Conservation (phyloP, 805 yeast species). For the Priceomyces carsonii region DNA sequence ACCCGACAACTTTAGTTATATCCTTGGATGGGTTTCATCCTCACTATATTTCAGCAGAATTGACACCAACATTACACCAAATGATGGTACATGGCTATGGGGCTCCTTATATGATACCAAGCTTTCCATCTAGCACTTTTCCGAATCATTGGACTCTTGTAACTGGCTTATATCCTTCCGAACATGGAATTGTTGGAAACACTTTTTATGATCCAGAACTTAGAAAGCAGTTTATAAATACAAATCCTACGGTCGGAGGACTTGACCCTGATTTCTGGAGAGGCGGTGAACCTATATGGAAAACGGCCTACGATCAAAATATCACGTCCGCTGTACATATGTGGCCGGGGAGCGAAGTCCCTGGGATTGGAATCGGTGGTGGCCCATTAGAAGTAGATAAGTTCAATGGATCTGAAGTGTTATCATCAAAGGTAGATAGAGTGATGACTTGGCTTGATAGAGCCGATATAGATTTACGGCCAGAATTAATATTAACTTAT, state of each 20-base stretch:
- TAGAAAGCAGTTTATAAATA: conserved; percentile 61
- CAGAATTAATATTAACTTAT: conserved; percentile 74
- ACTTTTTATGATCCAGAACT: conserved; percentile 66
- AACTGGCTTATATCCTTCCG: conserved; percentile 81
- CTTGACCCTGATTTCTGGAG: conserved; percentile 66
- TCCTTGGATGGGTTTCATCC: conserved; percentile 94
- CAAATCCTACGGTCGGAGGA: conserved; percentile 52
- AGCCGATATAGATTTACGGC: conserved; percentile 51
- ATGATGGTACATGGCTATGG: conserved; percentile 54
- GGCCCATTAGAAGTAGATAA: conserved; percentile 54
- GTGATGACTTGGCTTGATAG: conserved; percentile 68
- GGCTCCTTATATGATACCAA: conserved; percentile 83
- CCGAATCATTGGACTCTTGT: conserved; percentile 92
- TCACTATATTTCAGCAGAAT: conserved; percentile 63
- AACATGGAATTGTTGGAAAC: conserved; percentile 88
- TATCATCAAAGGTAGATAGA: conserved; percentile 57
- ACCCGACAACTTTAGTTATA: conserved; percentile 78
- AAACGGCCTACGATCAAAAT: conserved; percentile 64
- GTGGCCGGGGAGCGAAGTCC: conserved; percentile 95
- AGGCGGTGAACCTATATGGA: conserved; percentile 90
- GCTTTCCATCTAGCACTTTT: conserved; percentile 86
- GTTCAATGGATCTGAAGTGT: conserved; percentile 63
- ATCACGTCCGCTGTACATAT: conserved; percentile 77
- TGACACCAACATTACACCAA: conserved; percentile 72
- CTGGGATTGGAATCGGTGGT: conserved; percentile 40